Evolutionary conservation across 2,329 filamentous ascomycete species (phyloP), one percentile per base, ranked within the genome.

Genomic region (Arthrocladium fulminans): DNA sequence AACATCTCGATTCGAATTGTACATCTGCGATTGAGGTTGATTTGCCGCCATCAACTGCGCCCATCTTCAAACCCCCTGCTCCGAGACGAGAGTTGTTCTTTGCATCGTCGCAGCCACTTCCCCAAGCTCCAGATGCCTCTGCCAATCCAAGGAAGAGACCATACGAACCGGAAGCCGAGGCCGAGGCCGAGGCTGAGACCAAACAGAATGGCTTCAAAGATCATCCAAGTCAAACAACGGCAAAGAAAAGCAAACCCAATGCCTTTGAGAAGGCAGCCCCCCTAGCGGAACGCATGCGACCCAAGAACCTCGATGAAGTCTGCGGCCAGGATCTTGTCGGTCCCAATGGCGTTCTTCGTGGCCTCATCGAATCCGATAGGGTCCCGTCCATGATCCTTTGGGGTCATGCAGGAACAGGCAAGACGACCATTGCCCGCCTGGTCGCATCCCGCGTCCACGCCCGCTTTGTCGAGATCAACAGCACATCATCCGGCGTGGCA

Each of bases 321-420:
- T 88, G 76, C 55, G 92, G 92, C 0, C 92, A 98, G 67, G 88
- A 95, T 38, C 79, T 98, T 0, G 89, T 98, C 1, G 90, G 88
- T 0, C 79, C 80, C 0, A 72, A 80, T 25, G 92, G 92, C n/a
- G 80, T 97, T 4, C 73, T 98, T 37, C 81, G 90, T 3, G 82
- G 83, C 24, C 75, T 97, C 51, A 94, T 98, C 56, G 86, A 95
- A 60, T 77, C 84, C 51, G 83, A 92, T 60, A 78, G 84, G 3
- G 81, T 97, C 25, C 90, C 92, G 0, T 94, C 87, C 12, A 95
- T 98, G 87, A 88, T 98, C 34, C 73, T 98, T 12, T 98, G 92
- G 70, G 72, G 72, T 12, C 63, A 65, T 25, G 62, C 71, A 15
- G 72, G 72, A 1, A 74, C 70, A 13, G 72, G 72, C 15, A 74